Percentiles rank a stretch among this genome's conserved stretches.
phyloP scores from a whole-genome alignment of 441 rosid genomes.

The Gossypium schwendimanii region DNA sequence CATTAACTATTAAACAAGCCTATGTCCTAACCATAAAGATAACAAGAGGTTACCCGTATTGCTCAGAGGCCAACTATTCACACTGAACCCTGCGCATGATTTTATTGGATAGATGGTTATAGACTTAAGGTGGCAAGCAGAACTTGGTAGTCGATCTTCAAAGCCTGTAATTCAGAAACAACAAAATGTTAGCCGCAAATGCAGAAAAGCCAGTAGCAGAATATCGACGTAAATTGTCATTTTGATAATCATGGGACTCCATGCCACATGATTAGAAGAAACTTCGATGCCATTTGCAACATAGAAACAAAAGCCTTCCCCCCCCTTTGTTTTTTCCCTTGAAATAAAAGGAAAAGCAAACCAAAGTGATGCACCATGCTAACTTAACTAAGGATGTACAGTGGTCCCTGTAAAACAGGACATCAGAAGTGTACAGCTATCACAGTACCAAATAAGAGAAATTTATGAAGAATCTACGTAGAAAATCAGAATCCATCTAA shows the following conservation, averaged over 20 bases:
- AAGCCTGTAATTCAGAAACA: slow-evolving; percentile 37
- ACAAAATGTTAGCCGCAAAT: neutral
- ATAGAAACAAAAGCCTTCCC: neutral
- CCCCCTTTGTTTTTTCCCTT: neutral
- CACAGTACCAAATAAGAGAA: neutral
- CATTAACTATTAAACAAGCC: neutral
- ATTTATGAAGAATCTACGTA: neutral
- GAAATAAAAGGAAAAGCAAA: too few relatives aligned
- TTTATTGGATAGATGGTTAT: slow-evolving; percentile 75
- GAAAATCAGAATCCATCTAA: neutral
- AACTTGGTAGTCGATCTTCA: slow-evolving; percentile 22
- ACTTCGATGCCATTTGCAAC: neutral
- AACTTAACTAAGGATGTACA: neutral
- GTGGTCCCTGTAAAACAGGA: neutral
- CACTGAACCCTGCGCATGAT: slow-evolving; percentile 82
- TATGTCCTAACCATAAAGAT: slow-evolving; percentile 1
- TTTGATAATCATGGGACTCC: neutral
- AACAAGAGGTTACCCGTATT: slow-evolving; percentile 50
- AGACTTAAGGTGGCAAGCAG: slow-evolving; percentile 45
- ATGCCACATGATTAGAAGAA: neutral
- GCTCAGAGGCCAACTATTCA: slow-evolving; percentile 73
- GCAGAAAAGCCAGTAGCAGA: neutral
- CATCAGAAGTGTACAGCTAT: neutral
- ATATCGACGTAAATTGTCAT: neutral
- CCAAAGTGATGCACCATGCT: neutral